Evolutionary conservation across 164 flowering plant genomes (phyloP).

Genomic region (Magnolia kwangsiensis): DNA sequence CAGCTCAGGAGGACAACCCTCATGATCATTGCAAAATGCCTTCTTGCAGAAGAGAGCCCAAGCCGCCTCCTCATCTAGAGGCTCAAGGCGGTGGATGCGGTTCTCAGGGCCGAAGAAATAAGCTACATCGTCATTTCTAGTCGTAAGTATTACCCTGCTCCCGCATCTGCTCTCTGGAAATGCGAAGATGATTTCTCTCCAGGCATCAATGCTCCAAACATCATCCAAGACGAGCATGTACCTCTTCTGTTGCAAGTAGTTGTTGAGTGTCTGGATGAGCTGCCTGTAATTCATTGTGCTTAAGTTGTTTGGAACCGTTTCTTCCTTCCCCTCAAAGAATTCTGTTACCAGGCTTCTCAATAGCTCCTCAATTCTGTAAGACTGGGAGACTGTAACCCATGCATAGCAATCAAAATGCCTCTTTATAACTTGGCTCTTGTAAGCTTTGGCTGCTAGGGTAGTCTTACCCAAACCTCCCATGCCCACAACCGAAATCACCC

Average conservation of each 20-base stretch:
- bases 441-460: slow-evolving; percentile 38
- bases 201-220: slow-evolving; percentile 26
- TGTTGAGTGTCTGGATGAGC: too few relatives aligned
- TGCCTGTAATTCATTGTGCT: too few relatives aligned
- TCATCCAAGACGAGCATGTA: slow-evolving; percentile 39
- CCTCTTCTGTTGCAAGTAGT: background rate
- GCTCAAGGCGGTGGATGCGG: background rate
- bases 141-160: slow-evolving; percentile 38
- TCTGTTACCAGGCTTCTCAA: background rate
- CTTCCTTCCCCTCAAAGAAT: background rate
- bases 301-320: too few relatives aligned
- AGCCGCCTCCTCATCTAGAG: background rate
- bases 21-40: slow-evolving; percentile 6
- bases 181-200: slow-evolving; percentile 22
- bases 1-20: background rate
- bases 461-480: slow-evolving; percentile 61
- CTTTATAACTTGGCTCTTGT: slow-evolving; percentile 21
- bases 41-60: slow-evolving; percentile 6
- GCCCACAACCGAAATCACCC: slow-evolving; percentile 41
- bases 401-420: slow-evolving; percentile 30
- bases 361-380: slow-evolving; percentile 20
- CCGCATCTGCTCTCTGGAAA: slow-evolving; percentile 23
- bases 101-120: slow-evolving; percentile 19
- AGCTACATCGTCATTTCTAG: slow-evolving; percentile 31
- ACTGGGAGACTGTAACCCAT: slow-evolving; percentile 46